Conservation (phyloP, 2,329 filamentous ascomycete species). For the Fusarium verrucosum region DNA sequence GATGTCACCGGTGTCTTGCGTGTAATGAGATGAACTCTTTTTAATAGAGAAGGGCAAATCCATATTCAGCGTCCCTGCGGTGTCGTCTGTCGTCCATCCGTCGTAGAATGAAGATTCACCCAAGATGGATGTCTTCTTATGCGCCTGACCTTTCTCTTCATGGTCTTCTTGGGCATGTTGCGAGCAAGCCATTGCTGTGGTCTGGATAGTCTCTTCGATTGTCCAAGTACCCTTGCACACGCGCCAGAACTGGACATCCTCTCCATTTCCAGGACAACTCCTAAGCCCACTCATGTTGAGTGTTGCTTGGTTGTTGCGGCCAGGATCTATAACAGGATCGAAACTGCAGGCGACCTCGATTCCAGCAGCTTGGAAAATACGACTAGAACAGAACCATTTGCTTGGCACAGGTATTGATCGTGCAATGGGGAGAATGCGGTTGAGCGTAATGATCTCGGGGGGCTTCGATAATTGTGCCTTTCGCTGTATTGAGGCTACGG, state of each 20-base stretch:
- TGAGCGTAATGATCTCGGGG: slow-evolving; percentile 64
- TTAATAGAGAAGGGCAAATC: slow-evolving; percentile 71
- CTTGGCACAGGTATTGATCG: slow-evolving; percentile 78
- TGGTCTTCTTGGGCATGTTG: slow-evolving; percentile 64
- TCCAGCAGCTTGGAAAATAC: slow-evolving; percentile 87
- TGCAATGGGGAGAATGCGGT: slow-evolving; percentile 74
- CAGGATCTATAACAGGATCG: slow-evolving; percentile 81
- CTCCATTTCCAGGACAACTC: slow-evolving; percentile 69
- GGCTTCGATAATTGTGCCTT: slow-evolving; percentile 52
- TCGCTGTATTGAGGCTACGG: slow-evolving; percentile 67
- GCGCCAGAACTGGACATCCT: slow-evolving; percentile 78
- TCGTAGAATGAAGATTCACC: slow-evolving; percentile 80
- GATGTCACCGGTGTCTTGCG: slow-evolving; percentile 78
- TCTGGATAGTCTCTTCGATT: slow-evolving; percentile 84
- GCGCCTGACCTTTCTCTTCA: not conserved
- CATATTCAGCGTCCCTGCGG: slow-evolving; percentile 59
- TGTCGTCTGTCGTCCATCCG: slow-evolving; percentile 81
- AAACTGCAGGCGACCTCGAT: slow-evolving; percentile 84
- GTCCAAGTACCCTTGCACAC: slow-evolving; percentile 91
- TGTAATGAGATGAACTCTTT: slow-evolving; percentile 57
- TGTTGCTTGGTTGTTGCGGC: slow-evolving; percentile 68
- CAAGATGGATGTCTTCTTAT: slow-evolving; percentile 75
- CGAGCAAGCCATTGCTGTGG: slow-evolving; percentile 77
- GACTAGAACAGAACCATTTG: slow-evolving; percentile 75
- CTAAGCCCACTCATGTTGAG: slow-evolving; percentile 67